These are phyloP conservation scores for Rhododendron ovatum DNA, from an alignment of 148 eudicot genomes.

Conservation along the genomic window DNA sequence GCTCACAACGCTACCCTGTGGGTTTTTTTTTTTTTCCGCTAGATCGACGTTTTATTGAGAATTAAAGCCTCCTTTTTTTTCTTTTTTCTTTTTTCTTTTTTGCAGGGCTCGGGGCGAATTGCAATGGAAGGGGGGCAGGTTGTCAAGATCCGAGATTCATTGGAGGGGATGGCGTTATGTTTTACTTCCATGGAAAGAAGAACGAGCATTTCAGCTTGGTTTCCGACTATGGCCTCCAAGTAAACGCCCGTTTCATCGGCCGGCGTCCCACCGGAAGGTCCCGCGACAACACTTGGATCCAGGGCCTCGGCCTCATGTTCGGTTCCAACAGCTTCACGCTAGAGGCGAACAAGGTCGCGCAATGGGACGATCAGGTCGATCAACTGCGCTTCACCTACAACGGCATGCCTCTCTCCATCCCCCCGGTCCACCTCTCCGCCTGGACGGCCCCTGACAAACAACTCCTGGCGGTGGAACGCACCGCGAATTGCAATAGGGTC, in stretches of 20 bases:
- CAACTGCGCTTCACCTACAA: constrained; percentile 20
- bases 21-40: too few relatives aligned
- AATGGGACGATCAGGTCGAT: constrained; percentile 26
- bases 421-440: constrained; percentile 15
- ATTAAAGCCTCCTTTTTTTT: too few relatives aligned
- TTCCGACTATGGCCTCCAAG: constrained; percentile 29
- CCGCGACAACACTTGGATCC: constrained; percentile 39
- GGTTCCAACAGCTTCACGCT: constrained; percentile 23
- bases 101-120: constrained; percentile 17
- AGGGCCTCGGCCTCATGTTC: constrained; percentile 30
- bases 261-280: constrained; percentile 19
- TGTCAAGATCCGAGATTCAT: constrained; percentile 36
- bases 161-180: constrained; percentile 37
- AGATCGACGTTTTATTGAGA: neutral
- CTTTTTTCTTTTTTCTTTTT: neutral
- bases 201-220: constrained; percentile 29
- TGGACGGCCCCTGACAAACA: constrained; percentile 25
- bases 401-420: neutral
- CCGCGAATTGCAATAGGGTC: constrained; percentile 1
- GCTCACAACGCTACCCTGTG: too few relatives aligned
- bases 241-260: constrained; percentile 35
- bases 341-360: constrained; percentile 17
- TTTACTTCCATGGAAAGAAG: constrained; percentile 36
- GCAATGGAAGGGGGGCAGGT: constrained; percentile 22
- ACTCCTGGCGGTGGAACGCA: constrained; percentile 13